Percentiles rank a stretch among this genome's conserved stretches.
Conservation (phyloP, 2,329 filamentous ascomycete genomes). For the Fusarium tuaranense region DNA sequence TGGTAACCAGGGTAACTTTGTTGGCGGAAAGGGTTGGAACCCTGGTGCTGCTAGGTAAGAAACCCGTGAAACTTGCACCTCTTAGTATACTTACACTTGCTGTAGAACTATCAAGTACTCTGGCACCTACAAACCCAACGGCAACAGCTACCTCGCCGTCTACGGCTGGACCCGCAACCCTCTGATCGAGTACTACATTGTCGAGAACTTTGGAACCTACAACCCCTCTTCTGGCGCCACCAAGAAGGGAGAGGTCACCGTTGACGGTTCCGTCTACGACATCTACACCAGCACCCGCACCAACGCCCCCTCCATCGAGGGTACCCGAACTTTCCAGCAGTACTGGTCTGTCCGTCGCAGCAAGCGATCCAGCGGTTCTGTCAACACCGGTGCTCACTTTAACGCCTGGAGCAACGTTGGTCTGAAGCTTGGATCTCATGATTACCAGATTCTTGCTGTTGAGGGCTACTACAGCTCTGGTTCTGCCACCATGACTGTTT, state of each 20-base stretch:
- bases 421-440: conserved; percentile 59
- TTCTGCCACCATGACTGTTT: conserved; percentile 59
- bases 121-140: conserved; percentile 48
- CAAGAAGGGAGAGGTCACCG: conserved; percentile 50
- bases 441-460: conserved; percentile 67
- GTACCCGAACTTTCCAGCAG: conserved; percentile 63
- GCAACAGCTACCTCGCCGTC: conserved; percentile 52
- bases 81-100: conserved; percentile 4
- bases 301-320: conserved; percentile 61
- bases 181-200: conserved; percentile 54
- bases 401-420: conserved; percentile 63
- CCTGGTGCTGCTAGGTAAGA: conserved; percentile 47
- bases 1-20: conserved; percentile 43
- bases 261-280: conserved; percentile 53
- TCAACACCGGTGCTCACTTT: conserved; percentile 64
- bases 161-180: conserved; percentile 55
- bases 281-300: conserved; percentile 51
- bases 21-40: conserved; percentile 44
- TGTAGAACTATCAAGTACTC: conserved; percentile 43
- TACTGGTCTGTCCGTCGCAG: conserved; percentile 63
- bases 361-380: conserved; percentile 63
- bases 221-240: conserved; percentile 49
- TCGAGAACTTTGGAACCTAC: conserved; percentile 51
- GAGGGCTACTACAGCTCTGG: conserved; percentile 66
- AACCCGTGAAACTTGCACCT: not conserved